Evolutionary conservation across 306 rosid genomes (phyloP).

Genomic region (Cucumis hystrix): DNA sequence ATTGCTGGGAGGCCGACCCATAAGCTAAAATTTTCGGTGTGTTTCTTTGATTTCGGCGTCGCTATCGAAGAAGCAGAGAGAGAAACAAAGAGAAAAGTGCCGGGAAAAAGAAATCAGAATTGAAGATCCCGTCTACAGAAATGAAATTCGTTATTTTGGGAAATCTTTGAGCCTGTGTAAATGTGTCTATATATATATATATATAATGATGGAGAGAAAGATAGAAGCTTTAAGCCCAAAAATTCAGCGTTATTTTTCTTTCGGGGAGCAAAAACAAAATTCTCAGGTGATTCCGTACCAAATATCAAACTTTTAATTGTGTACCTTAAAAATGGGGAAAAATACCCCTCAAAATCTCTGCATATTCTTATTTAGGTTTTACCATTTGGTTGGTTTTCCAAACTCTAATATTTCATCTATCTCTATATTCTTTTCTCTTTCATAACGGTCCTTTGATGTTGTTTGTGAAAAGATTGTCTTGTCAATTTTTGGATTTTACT

Average conservation of each 20-base stretch:
- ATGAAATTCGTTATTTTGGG: slow-evolving; percentile 2
- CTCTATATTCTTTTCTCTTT: background rate
- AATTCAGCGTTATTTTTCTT: background rate
- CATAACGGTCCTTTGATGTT: background rate
- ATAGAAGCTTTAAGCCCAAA: background rate
- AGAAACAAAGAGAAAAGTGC: background rate
- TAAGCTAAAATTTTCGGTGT: slow-evolving; percentile 3
- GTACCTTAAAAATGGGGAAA: background rate
- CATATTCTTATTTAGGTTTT: background rate
- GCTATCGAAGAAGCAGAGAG: background rate
- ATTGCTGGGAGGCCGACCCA: slow-evolving; percentile 97
- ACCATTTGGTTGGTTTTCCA: background rate
- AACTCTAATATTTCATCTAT: background rate
- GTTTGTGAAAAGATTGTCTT: too few relatives aligned
- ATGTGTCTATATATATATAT: background rate
- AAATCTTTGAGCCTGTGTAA: background rate
- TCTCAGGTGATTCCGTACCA: background rate
- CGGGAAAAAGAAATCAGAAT: background rate
- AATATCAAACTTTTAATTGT: background rate
- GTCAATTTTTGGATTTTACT: too few relatives aligned
- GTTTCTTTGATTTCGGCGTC: slow-evolving; percentile 6
- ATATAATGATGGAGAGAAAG: background rate
- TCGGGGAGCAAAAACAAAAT: background rate
- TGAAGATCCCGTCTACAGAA: slow-evolving; percentile 3
- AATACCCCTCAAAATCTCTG: background rate